Evolutionary conservation across 2,329 filamentous ascomycete species (phyloP).

Genomic region (Exophiala viscosa): DNA sequence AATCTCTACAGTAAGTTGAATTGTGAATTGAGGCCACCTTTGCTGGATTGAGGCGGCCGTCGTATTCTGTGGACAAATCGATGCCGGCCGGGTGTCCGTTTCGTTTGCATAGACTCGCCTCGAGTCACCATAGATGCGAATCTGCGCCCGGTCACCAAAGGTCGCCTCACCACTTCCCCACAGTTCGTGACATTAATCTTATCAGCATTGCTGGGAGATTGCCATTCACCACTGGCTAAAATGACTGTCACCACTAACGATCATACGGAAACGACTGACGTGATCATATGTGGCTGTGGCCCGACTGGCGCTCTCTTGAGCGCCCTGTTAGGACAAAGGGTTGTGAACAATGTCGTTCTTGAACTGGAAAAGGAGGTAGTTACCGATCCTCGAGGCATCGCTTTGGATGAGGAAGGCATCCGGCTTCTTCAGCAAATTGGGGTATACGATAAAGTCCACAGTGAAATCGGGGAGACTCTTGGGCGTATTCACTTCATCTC

Average conservation of each 20-base stretch:
- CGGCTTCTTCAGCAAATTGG: constrained; percentile 32
- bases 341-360: constrained; percentile 30
- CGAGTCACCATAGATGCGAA: no score
- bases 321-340: constrained; percentile 29
- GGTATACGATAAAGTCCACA: constrained; percentile 30
- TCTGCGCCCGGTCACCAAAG: no score
- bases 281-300: constrained; percentile 36
- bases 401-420: constrained; percentile 35
- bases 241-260: not conserved
- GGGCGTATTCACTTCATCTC: constrained; percentile 29
- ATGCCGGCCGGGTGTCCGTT: no score
- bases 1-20: no score
- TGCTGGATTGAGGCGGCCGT: no score
- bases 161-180: no score
- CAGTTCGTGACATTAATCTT: no score
- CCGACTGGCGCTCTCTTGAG: constrained; percentile 34
- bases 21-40: no score
- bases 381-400: constrained; percentile 35
- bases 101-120: no score
- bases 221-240: not conserved
- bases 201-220: no score
- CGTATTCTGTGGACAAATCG: no score
- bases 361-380: constrained; percentile 33
- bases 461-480: constrained; percentile 30
- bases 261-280: constrained; percentile 24